These are phyloP conservation scores for Neurospora terricola DNA, from an alignment of 495 filamentous ascomycete genomes.

Conservation along the genomic window DNA sequence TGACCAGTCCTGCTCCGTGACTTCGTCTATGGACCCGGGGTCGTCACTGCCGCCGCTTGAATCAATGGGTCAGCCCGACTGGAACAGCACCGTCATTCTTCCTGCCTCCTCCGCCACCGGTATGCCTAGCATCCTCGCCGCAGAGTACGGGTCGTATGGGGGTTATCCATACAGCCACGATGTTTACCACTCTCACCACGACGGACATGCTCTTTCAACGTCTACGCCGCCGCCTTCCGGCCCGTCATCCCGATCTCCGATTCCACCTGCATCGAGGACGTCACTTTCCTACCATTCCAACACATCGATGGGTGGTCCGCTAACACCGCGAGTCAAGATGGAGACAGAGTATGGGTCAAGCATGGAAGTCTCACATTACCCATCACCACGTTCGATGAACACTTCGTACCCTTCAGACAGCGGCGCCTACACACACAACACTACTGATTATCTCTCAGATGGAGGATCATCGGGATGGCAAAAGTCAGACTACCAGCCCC, in stretches of 20 bases:
- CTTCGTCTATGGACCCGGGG: slow-evolving; percentile 28
- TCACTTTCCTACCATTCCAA: slow-evolving; percentile 26
- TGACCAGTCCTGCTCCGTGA: slow-evolving; percentile 30
- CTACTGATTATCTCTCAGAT: slow-evolving; percentile 39
- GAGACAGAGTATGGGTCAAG: slow-evolving; percentile 34
- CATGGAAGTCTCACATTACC: slow-evolving; percentile 37
- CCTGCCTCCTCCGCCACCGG: slow-evolving; percentile 28
- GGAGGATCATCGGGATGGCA: slow-evolving; percentile 37
- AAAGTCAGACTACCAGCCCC: slow-evolving; percentile 35
- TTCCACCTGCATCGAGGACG: slow-evolving; percentile 19
- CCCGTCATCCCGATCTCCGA: slow-evolving; percentile 34
- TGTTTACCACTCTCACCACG: slow-evolving; percentile 34
- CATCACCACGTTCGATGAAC: slow-evolving; percentile 36
- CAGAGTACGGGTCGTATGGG: slow-evolving; percentile 44
- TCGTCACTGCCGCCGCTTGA: slow-evolving; percentile 33
- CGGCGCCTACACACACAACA: slow-evolving; percentile 27
- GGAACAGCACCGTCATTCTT: slow-evolving; percentile 29
- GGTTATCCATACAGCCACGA: slow-evolving; percentile 40
- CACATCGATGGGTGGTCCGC: slow-evolving; percentile 22
- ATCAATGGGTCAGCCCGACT: slow-evolving; percentile 33
- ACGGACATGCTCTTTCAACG: slow-evolving; percentile 31
- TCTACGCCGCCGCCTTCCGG: slow-evolving; percentile 31
- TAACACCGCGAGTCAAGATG: slow-evolving; percentile 43
- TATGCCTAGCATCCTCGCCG: slow-evolving; percentile 39
- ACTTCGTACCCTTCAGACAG: slow-evolving; percentile 29